Percentiles rank a stretch among this genome's conserved stretches.
These are phyloP conservation scores for Mortierella alpina DNA, from an alignment of 192 early-diverging fungal genomes.

Conservation along the genomic window DNA sequence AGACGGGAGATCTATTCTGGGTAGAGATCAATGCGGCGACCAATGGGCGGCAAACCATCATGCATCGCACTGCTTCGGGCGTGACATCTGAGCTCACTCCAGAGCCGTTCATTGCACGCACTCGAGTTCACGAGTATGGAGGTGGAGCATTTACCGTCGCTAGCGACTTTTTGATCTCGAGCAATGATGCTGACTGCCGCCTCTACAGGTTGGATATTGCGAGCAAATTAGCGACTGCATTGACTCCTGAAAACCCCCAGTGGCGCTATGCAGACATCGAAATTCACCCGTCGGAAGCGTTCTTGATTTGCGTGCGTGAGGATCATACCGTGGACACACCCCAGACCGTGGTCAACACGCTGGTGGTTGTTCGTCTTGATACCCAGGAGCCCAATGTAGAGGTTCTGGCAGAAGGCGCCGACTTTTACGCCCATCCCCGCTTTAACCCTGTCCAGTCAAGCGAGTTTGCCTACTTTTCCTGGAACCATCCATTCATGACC, in stretches of 20 bases:
- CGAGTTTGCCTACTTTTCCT: constrained; percentile 71
- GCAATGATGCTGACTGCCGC: constrained; percentile 68
- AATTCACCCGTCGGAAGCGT: constrained; percentile 65
- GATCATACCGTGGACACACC: constrained; percentile 73
- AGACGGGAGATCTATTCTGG: constrained; percentile 42
- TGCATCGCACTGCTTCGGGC: constrained; percentile 16
- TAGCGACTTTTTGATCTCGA: constrained; percentile 68
- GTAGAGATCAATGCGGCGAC: constrained; percentile 32
- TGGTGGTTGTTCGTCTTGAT: constrained; percentile 68
- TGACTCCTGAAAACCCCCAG: constrained; percentile 59
- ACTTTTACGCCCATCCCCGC: constrained; percentile 76
- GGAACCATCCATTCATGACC: constrained; percentile 84
- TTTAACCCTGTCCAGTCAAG: constrained; percentile 57
- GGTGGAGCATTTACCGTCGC: constrained; percentile 70
- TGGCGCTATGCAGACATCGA: constrained; percentile 74
- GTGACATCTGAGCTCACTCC: constrained; percentile 53
- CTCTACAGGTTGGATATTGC: constrained; percentile 60
- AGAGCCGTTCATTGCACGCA: constrained; percentile 68
- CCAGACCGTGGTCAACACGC: constrained; percentile 62
- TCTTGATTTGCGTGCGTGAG: constrained; percentile 74
- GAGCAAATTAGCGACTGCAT: constrained; percentile 35
- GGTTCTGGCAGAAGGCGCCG: constrained; percentile 65
- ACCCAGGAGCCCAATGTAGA: constrained; percentile 42
- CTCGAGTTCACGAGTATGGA: constrained; percentile 84
- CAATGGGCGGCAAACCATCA: constrained; percentile 48